phyloP scores from a whole-genome alignment of 306 rosid genomes.

The Pterocarpus santalinus region DNA sequence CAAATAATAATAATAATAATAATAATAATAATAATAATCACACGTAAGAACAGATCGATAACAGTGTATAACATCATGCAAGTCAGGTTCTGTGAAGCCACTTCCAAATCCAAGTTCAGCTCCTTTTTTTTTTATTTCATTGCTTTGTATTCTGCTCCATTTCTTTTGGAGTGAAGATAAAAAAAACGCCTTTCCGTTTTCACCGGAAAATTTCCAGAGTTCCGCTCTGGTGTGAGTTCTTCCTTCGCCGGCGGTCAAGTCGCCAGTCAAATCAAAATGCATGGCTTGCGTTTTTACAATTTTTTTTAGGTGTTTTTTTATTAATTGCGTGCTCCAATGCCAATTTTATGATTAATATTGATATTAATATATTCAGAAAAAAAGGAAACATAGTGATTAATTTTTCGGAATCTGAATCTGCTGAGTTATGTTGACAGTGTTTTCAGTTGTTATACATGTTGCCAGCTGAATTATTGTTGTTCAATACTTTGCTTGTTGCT shows the following conservation, averaged over 20 bases:
- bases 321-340: neutral
- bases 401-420: conserved; percentile 28
- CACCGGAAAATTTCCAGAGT: neutral
- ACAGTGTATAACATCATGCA: neutral
- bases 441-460: neutral
- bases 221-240: conserved; percentile 39
- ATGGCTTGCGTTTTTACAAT: neutral
- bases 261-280: conserved; percentile 4
- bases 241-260: conserved; percentile 16
- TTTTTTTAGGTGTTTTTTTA: neutral
- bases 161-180: neutral
- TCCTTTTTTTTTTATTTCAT: neutral
- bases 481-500: neutral
- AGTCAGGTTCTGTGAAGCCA: neutral
- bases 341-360: neutral
- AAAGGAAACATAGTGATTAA: neutral
- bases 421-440: neutral
- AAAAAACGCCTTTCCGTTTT: neutral
- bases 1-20: too few species aligned
- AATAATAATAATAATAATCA: neutral
- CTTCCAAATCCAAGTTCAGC: neutral
- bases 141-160: neutral
- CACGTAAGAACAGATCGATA: neutral
- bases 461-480: neutral
- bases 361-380: neutral